These are phyloP conservation scores for Saccharomyces jurei DNA, from an alignment of 805 yeast species.

Conservation along the genomic window DNA sequence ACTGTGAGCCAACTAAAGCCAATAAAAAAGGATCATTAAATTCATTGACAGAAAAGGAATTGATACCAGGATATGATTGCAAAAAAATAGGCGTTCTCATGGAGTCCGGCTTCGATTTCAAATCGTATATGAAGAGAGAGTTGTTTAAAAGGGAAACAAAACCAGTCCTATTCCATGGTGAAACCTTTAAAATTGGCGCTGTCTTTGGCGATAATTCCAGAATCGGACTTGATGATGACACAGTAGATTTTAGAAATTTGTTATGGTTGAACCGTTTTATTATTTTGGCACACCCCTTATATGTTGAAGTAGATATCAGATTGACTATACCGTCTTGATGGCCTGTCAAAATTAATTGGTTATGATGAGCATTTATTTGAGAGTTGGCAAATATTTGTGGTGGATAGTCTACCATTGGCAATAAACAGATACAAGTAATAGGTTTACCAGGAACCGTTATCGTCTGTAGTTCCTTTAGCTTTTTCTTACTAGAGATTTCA, in stretches of 20 bases:
- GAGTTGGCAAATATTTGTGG: neutral
- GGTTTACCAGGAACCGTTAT: constrained; percentile 22
- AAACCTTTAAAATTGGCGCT: constrained; percentile 15
- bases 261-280: constrained; percentile 72
- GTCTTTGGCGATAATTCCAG: neutral
- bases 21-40: constrained; percentile 37
- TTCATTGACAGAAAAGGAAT: constrained; percentile 26
- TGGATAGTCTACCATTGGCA: constrained; percentile 6
- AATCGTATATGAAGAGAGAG: constrained; percentile 71
- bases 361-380: constrained; percentile 5
- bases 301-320: constrained; percentile 47
- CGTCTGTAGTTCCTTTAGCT: constrained; percentile 17
- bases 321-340: constrained; percentile 71
- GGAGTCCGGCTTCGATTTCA: constrained; percentile 44
- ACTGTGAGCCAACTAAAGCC: constrained; percentile 45
- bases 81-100: constrained; percentile 29
- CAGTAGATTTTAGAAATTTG: constrained; percentile 40
- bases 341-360: constrained; percentile 48
- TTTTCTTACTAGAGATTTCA: constrained; percentile 3
- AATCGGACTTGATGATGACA: neutral
- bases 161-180: constrained; percentile 22
- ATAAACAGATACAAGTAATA: constrained; percentile 10
- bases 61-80: constrained; percentile 19
- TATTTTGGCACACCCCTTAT: constrained; percentile 57
- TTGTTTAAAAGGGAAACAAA: constrained; percentile 60